Conservation (phyloP, 495 filamentous ascomycete species). For the Penicillium canescens region DNA sequence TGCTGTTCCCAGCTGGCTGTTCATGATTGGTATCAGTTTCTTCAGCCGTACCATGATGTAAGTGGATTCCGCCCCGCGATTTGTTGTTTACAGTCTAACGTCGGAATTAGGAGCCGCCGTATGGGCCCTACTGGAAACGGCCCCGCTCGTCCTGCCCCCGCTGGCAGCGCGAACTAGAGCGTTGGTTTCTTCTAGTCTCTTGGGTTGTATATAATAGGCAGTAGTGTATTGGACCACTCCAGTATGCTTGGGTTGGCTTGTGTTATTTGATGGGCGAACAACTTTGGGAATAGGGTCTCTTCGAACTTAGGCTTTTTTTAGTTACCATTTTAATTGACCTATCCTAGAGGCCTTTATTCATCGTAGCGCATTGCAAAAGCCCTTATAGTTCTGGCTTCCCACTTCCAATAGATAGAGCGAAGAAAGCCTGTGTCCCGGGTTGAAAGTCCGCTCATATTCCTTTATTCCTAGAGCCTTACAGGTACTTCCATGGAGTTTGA, state of each 20-base stretch:
- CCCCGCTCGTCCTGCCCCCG: slow-evolving; percentile 24
- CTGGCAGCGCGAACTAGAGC: slow-evolving; percentile 28
- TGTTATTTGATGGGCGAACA: slow-evolving; percentile 4
- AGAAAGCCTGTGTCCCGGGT: too few species aligned
- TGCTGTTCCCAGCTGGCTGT: slow-evolving; percentile 64
- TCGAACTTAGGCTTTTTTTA: slow-evolving; percentile 2
- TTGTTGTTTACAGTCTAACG: slow-evolving; percentile 1
- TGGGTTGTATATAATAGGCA: slow-evolving; percentile 27
- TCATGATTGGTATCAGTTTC: slow-evolving; percentile 82
- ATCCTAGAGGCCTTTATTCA: neutral
- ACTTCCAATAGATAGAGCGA: too few species aligned
- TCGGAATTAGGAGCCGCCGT: slow-evolving; percentile 43
- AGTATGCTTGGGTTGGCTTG: slow-evolving; percentile 19
- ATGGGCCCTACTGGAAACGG: slow-evolving; percentile 32
- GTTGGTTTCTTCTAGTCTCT: slow-evolving; percentile 7
- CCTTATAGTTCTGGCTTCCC: too few species aligned
- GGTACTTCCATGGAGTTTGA: too few species aligned
- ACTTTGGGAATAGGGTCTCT: neutral
- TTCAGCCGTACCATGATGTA: slow-evolving; percentile 85
- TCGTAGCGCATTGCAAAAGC: too few species aligned
- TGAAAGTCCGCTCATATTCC: too few species aligned
- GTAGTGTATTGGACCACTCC: slow-evolving; percentile 8
- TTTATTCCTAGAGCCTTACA: too few species aligned
- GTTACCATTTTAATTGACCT: slow-evolving; percentile 8
- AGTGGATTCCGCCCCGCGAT: slow-evolving; percentile 38